Evolutionary conservation across 805 yeast genomes (phyloP).

Genomic region (Zygoascus ofunaensis): DNA sequence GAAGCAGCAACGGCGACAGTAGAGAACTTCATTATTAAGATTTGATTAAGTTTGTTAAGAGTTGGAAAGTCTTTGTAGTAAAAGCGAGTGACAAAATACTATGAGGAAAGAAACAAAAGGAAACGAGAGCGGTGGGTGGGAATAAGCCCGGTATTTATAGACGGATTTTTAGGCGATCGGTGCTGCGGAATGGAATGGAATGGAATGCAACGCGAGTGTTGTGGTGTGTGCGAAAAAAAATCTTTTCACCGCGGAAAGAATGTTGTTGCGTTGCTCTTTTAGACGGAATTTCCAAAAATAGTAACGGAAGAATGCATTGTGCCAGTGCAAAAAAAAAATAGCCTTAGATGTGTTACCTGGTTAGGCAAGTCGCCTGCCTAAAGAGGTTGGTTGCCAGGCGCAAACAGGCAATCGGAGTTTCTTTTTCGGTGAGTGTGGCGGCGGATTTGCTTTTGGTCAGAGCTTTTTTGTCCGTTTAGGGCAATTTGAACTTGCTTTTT

Average conservation of each 20-base stretch:
- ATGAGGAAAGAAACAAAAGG: slow-evolving; percentile 6
- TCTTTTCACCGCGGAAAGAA: too few relatives aligned
- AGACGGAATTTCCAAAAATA: not conserved
- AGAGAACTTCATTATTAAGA: slow-evolving; percentile 16
- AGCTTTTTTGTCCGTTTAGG: too few relatives aligned
- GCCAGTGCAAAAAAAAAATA: not conserved
- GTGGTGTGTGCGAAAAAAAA: too few relatives aligned
- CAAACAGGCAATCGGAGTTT: too few relatives aligned
- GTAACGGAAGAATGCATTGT: not conserved
- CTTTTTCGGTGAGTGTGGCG: too few relatives aligned
- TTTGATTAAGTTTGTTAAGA: not conserved
- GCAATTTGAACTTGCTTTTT: too few relatives aligned
- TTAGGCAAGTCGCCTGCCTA: not conserved
- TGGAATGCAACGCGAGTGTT: too few relatives aligned
- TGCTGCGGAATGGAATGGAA: too few relatives aligned
- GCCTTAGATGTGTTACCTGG: not conserved
- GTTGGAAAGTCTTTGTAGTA: not conserved
- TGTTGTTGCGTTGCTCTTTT: not conserved
- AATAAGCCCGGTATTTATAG: not conserved
- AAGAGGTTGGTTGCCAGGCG: too few relatives aligned
- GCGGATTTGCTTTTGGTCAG: too few relatives aligned
- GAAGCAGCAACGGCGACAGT: slow-evolving; percentile 18
- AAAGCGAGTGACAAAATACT: slow-evolving; percentile 17
- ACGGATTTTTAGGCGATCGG: too few relatives aligned
- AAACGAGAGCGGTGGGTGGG: slow-evolving; percentile 1